Evolutionary conservation across 2,329 filamentous ascomycete genomes (phyloP).

Genomic region (Penicillium palitans): DNA sequence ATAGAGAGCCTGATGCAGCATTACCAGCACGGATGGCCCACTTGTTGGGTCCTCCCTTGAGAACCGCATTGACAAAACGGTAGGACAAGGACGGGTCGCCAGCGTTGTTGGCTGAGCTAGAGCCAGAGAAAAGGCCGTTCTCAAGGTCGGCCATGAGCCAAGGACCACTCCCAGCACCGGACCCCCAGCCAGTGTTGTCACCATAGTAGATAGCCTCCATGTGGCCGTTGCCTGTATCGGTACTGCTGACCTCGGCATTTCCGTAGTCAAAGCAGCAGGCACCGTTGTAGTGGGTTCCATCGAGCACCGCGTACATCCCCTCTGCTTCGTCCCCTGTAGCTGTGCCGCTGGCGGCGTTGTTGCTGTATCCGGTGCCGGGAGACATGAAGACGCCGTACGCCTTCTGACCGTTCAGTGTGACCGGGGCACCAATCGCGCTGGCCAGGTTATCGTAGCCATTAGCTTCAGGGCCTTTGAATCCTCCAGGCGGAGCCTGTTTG

Average conservation of each 20-base stretch:
- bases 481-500: constrained; percentile 61
- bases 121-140: constrained; percentile 64
- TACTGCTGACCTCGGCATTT: constrained; percentile 55
- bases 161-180: constrained; percentile 59
- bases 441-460: constrained; percentile 63
- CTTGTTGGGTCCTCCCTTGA: constrained; percentile 58
- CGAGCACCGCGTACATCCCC: constrained; percentile 38
- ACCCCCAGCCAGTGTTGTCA: constrained; percentile 55
- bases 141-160: constrained; percentile 72
- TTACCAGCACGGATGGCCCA: constrained; percentile 64
- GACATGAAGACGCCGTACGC: constrained; percentile 65
- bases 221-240: constrained; percentile 61
- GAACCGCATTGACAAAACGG: constrained; percentile 57
- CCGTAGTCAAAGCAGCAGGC: constrained; percentile 56
- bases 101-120: constrained; percentile 48
- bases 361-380: constrained; percentile 64
- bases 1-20: constrained; percentile 54
- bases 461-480: constrained; percentile 56
- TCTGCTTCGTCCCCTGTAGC: constrained; percentile 56
- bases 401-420: constrained; percentile 61
- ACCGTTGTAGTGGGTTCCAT: constrained; percentile 38
- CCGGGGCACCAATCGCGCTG: constrained; percentile 60
- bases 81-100: constrained; percentile 54
- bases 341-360: constrained; percentile 54
- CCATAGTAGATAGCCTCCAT: constrained; percentile 72